Percentiles rank a stretch among this genome's conserved stretches.
Conservation (phyloP, 345 rosid species). For the Populus nigra region DNA sequence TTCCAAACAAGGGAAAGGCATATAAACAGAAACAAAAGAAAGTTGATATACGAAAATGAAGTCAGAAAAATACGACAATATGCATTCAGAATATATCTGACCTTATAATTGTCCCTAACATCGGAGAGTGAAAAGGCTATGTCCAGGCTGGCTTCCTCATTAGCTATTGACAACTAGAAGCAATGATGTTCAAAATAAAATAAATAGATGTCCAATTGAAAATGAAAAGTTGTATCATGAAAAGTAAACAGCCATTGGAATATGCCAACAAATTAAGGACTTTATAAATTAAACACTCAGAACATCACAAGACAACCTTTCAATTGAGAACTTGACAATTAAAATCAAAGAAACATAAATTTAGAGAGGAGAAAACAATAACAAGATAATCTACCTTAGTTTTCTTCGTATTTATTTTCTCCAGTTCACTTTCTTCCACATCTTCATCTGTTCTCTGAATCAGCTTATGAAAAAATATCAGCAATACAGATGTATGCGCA, state of each 20-base stretch:
- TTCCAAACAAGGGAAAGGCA: constrained; percentile 5
- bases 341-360: background rate
- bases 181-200: constrained; percentile 14
- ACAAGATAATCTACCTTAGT: constrained; percentile 40
- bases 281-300: background rate
- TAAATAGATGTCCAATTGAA: background rate
- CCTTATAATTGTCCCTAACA: constrained; percentile 71
- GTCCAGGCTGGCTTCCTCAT: constrained; percentile 38
- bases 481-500: background rate
- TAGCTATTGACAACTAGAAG: constrained; percentile 31
- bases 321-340: background rate
- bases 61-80: background rate
- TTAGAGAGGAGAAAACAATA: background rate
- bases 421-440: constrained; percentile 20
- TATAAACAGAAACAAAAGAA: background rate
- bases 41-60: background rate
- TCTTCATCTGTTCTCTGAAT: constrained; percentile 34
- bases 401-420: constrained; percentile 41
- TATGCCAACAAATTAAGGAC: background rate
- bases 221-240: background rate
- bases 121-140: constrained; percentile 55
- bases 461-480: constrained; percentile 4
- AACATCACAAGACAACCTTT: background rate
- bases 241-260: background rate
- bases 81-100: constrained; percentile 18